Evolutionary conservation across 2,329 filamentous ascomycete species (phyloP), one percentile per base, ranked within the genome.

Genomic region (Trichoderma sp.): DNA sequence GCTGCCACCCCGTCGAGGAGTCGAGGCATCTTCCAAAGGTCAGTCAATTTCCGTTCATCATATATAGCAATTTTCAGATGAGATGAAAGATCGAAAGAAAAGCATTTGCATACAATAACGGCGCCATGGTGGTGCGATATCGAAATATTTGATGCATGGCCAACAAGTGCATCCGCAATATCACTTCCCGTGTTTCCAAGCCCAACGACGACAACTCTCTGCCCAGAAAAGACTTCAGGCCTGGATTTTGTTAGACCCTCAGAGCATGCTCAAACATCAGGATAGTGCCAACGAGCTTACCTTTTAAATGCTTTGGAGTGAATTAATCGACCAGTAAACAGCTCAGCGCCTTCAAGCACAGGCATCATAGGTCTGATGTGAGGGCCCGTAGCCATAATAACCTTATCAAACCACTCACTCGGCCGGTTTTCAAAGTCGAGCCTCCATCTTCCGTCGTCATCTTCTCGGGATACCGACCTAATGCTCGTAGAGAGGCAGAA

Each of bases 171-270:
- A 2, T 84, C 78, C 5, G 80, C 79, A 1, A 81, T 77, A 67
- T 83, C 82, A 24, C 78, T 78, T 4, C 79, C 80, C 1, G 84
- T 87, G 69, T 84, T 85, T n/a, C 85, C 85, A 8, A 87, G 80
- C 14, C 87, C 87, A 2, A 88, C 80, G 2, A 88, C 79, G 8
- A 88, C 76, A 4, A 88, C 85, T 8, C 80, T 84, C 77, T 86
- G 84, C 1, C 77, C 79, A 4, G 62, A 38, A 53, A 80, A 80
- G 2, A 71, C 33, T n/a, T 80, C 78, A 14, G 79, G 77, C 12
- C 80, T 80, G 11, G 4, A 21, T 16, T 24, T 24, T 68, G 41
- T 64, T 75, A 78, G 50, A 14, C 31, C 64, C 41, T n/a, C 38
- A 7, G 21, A 1, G 18, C 21, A 6, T 4, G 4, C 9, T n/a